A percentile compares a stretch with the other conserved stretches of the same genome.
Evolutionary conservation across 768 basidiomycete genomes (phyloP).

Genomic region (Leucocoprinus birnbaumii): DNA sequence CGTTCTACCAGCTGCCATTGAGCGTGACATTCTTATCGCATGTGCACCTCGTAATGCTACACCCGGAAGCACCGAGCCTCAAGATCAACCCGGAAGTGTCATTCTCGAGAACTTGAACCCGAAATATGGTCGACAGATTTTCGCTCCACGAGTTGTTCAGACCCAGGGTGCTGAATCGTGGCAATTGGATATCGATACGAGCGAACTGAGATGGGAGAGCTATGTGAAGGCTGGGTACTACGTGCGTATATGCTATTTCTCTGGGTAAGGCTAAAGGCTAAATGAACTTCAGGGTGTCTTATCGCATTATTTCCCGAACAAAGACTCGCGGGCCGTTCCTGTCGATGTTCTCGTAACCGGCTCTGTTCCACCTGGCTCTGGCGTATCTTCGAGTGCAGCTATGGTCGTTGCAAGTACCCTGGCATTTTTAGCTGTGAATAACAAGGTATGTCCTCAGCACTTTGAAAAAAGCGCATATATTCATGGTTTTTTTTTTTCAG

Average conservation of each 20-base stretch:
- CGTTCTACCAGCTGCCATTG: conserved; percentile 82
- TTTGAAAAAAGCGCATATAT: neutral
- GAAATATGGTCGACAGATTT: conserved; percentile 58
- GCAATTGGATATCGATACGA: conserved; percentile 73
- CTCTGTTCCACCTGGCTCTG: conserved; percentile 82
- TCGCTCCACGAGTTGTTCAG: conserved; percentile 46
- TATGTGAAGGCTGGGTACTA: conserved; percentile 87
- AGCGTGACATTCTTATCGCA: conserved; percentile 81
- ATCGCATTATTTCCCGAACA: conserved; percentile 50
- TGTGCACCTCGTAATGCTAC: conserved; percentile 45
- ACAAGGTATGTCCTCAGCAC: conserved; percentile 38
- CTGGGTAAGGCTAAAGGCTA: neutral
- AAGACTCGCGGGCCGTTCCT: conserved; percentile 39
- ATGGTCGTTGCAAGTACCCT: conserved; percentile 89
- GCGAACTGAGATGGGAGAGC: conserved; percentile 77
- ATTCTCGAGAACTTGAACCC: conserved; percentile 58
- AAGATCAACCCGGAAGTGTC: conserved; percentile 48
- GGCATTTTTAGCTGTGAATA: conserved; percentile 76
- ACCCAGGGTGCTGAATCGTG: conserved; percentile 50
- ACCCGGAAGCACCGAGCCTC: conserved; percentile 18
- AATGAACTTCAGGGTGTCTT: conserved; percentile 56
- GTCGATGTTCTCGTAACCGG: conserved; percentile 80
- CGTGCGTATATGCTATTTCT: conserved; percentile 36
- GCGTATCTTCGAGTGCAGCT: conserved; percentile 84
- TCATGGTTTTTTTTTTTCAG: neutral